Evolutionary conservation across 2,329 filamentous ascomycete genomes (phyloP), one percentile per base, ranked within the genome.

Genomic region (Paraphoma sp.): DNA sequence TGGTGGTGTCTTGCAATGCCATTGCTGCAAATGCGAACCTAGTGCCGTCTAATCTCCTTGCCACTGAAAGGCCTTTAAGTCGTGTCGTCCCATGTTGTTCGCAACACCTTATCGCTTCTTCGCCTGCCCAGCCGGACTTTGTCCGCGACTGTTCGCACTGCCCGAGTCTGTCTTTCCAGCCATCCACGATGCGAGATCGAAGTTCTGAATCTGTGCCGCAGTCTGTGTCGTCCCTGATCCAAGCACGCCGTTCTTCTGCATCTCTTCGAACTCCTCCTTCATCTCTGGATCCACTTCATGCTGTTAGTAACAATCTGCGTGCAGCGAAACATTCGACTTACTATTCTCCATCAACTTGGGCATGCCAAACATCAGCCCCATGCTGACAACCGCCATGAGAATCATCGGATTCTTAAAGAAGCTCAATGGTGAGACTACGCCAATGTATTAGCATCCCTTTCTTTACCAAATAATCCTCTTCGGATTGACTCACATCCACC

Each of bases 371-470:
- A 97, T 93, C 64, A 97, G 82, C 5, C 81, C 88, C 81, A 97
- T 87, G 59, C 89, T 92, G 40, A 95, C 87, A 33, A 96, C 79
- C 4, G 90, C 93, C 82, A 99, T 89, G 58, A 99, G 84, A 62
- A 98, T 97, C 93, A 98, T 98, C 3, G 95, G 95, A 74, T 92
- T 97, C 82, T 95, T 95, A 69, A 97, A 82, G 53, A 97, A 88
- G 56, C 86, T 86, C 54, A 97, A 72, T n/a, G 93, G 83, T 16
- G 89, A 92, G 79, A 94, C 90, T 92, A 63, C 17, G 43, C 23
- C 23, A 23, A 29, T 16, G 14, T 56, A 60, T 75, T 54, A 76
- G 65, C 53, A 45, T 48, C 42, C 7, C 9, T 11, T 30, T 30
- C 23, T 23, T 23, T 5, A 23, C 23, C 23, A 23, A 23, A 23